Evolutionary conservation across 768 basidiomycete genomes (phyloP).

Genomic region (Phanerochaete carnosa): DNA sequence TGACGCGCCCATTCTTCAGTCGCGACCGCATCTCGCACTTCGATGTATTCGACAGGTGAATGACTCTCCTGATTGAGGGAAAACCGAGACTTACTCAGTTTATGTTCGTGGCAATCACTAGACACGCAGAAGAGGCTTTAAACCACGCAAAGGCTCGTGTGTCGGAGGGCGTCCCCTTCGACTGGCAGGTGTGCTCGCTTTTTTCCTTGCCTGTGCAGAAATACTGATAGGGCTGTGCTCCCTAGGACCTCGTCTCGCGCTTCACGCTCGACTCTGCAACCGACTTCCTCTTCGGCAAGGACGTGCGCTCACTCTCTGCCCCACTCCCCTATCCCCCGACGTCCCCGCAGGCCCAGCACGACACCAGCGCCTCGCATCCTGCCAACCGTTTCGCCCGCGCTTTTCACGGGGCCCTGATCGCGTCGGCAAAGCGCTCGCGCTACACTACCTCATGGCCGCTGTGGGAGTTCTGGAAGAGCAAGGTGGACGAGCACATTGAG

Average conservation of each 20-base stretch:
- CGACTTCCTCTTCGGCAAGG: slow-evolving; percentile 47
- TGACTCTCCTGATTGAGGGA: slow-evolving; percentile 14
- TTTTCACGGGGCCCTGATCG: slow-evolving; percentile 5
- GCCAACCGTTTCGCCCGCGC: slow-evolving; percentile 38
- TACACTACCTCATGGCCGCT: slow-evolving; percentile 43
- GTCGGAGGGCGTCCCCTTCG: slow-evolving; percentile 39
- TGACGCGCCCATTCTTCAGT: slow-evolving; percentile 71
- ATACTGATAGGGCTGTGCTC: neutral
- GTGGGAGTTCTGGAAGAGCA: slow-evolving; percentile 38
- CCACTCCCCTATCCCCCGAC: slow-evolving; percentile 25
- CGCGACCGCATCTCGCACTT: slow-evolving; percentile 69
- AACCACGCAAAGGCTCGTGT: slow-evolving; percentile 46
- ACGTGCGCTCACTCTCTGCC: slow-evolving; percentile 35
- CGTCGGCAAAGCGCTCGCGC: slow-evolving; percentile 34
- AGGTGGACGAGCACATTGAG: slow-evolving; percentile 29
- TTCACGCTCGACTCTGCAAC: slow-evolving; percentile 52
- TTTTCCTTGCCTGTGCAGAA: neutral
- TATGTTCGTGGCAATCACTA: neutral
- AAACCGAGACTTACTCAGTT: neutral
- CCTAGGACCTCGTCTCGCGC: slow-evolving; percentile 41
- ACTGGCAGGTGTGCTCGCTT: slow-evolving; percentile 31
- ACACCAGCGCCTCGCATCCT: neutral
- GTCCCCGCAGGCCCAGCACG: slow-evolving; percentile 16
- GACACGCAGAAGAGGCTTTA: slow-evolving; percentile 12
- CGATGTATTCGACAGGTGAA: slow-evolving; percentile 58